Percentiles rank a stretch among this genome's conserved stretches.
phyloP scores from a whole-genome alignment of 495 filamentous ascomycete species.

The Chaetomidium leptoderma region DNA sequence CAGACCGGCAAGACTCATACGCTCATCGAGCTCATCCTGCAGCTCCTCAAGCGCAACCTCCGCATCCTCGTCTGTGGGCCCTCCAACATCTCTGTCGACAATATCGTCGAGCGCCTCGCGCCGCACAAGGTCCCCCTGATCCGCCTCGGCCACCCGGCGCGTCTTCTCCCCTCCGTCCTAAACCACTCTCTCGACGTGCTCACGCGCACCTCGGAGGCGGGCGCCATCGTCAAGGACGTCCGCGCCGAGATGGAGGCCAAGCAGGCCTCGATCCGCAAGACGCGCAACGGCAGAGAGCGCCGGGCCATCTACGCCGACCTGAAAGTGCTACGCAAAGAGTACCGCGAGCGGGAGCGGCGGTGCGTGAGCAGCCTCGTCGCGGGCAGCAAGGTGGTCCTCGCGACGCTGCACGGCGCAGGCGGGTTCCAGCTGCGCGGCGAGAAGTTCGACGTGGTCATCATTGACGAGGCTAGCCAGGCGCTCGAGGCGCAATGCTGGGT shows the following conservation, averaged over 20 bases:
- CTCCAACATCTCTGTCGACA: slow-evolving; percentile 95
- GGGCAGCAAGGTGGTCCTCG: slow-evolving; percentile 79
- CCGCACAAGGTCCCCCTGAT: slow-evolving; percentile 81
- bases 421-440: slow-evolving; percentile 76
- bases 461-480: slow-evolving; percentile 94
- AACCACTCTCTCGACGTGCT: slow-evolving; percentile 87
- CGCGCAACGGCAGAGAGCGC: slow-evolving; percentile 71
- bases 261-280: slow-evolving; percentile 83
- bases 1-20: slow-evolving; percentile 96
- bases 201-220: slow-evolving; percentile 87
- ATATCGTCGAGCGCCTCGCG: slow-evolving; percentile 91
- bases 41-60: slow-evolving; percentile 65
- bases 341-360: slow-evolving; percentile 72
- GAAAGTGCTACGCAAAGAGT: slow-evolving; percentile 82
- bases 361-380: slow-evolving; percentile 73
- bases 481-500: slow-evolving; percentile 98
- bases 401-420: slow-evolving; percentile 89
- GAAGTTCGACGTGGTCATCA: slow-evolving; percentile 87
- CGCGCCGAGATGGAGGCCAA: slow-evolving; percentile 90
- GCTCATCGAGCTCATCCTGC: slow-evolving; percentile 87
- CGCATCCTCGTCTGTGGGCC: slow-evolving; percentile 90
- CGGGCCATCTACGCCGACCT: slow-evolving; percentile 80
- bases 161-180: slow-evolving; percentile 82
- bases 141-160: slow-evolving; percentile 87
- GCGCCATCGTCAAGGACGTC: slow-evolving; percentile 84